phyloP scores from a whole-genome alignment of 2,329 filamentous ascomycete genomes.

The Aspergillus brunneoviolaceus region DNA sequence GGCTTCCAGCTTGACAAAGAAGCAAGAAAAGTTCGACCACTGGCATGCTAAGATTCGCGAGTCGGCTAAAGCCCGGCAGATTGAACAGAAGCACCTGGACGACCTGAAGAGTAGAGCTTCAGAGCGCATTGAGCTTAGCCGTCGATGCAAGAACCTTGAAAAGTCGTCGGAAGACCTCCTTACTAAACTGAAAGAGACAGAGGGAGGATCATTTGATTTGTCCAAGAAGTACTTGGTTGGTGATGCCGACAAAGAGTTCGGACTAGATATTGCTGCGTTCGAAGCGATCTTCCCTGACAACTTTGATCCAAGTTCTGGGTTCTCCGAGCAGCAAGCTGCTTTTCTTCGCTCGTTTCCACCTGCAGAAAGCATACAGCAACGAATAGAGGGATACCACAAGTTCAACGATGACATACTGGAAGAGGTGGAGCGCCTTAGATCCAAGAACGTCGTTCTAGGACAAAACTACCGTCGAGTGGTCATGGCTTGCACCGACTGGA shows the following conservation, averaged over 20 bases:
- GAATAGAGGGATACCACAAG: slow-evolving; percentile 67
- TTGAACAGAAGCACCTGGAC: slow-evolving; percentile 73
- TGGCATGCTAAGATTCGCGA: slow-evolving; percentile 79
- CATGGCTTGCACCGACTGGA: slow-evolving; percentile 77
- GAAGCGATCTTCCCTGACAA: slow-evolving; percentile 37
- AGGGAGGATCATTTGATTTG: slow-evolving; percentile 44
- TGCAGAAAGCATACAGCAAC: slow-evolving; percentile 61
- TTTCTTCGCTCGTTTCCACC: slow-evolving; percentile 57
- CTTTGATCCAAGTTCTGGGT: slow-evolving; percentile 43
- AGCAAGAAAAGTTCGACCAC: slow-evolving; percentile 78
- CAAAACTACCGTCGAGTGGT: slow-evolving; percentile 87
- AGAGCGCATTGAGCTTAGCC: slow-evolving; percentile 61
- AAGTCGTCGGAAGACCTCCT: slow-evolving; percentile 72
- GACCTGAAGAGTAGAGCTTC: slow-evolving; percentile 65
- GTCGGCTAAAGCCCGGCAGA: slow-evolving; percentile 73
- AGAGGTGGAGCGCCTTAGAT: slow-evolving; percentile 69
- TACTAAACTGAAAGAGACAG: slow-evolving; percentile 50
- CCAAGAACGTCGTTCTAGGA: slow-evolving; percentile 79
- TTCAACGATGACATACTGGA: slow-evolving; percentile 68
- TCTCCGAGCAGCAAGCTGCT: slow-evolving; percentile 43
- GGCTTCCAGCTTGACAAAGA: slow-evolving; percentile 74
- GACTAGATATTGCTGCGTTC: slow-evolving; percentile 37
- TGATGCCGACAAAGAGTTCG: slow-evolving; percentile 48
- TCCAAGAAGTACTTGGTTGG: slow-evolving; percentile 49
- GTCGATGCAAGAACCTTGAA: slow-evolving; percentile 76